phyloP scores from a whole-genome alignment of 192 early-diverging fungal species.

The Tieghemiomyces parasiticus region DNA sequence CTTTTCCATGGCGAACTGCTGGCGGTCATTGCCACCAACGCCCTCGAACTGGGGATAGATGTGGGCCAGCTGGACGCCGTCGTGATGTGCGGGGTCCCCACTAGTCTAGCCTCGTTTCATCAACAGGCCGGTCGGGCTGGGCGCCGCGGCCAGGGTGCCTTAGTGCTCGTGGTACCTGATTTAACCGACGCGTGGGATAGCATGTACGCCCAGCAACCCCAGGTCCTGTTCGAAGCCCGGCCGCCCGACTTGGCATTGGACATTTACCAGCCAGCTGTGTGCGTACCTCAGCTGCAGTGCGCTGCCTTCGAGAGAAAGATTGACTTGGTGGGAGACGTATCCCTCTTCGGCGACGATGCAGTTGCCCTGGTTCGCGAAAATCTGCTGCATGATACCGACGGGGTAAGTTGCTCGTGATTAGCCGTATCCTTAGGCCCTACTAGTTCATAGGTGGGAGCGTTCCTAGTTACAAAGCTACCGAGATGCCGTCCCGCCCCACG shows the following conservation, averaged over 20 bases:
- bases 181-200: conserved; percentile 37
- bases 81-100: conserved; percentile 47
- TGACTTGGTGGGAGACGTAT: conserved; percentile 10
- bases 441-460: not conserved
- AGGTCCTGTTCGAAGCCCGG: conserved; percentile 25
- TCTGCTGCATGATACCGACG: conserved; percentile 8
- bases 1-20: conserved; percentile 42
- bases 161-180: conserved; percentile 33
- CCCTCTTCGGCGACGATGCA: conserved; percentile 16
- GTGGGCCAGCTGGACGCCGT: conserved; percentile 50
- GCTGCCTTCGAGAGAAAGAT: conserved; percentile 37
- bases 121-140: conserved; percentile 60
- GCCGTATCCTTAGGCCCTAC: not conserved
- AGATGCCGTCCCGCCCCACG: not conserved
- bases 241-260: conserved; percentile 21
- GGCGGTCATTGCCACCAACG: conserved; percentile 50
- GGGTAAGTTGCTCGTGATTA: not conserved
- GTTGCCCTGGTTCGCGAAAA: conserved; percentile 13
- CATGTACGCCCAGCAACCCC: conserved; percentile 27
- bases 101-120: conserved; percentile 17
- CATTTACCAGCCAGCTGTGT: conserved; percentile 16
- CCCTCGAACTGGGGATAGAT: conserved; percentile 58
- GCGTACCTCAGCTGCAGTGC: conserved; percentile 44
- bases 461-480: not conserved
- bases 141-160: conserved; percentile 32